Base-by-base conservation (phyloP, 2,329 filamentous ascomycete genomes). In the Penicillium sp. region DNA sequence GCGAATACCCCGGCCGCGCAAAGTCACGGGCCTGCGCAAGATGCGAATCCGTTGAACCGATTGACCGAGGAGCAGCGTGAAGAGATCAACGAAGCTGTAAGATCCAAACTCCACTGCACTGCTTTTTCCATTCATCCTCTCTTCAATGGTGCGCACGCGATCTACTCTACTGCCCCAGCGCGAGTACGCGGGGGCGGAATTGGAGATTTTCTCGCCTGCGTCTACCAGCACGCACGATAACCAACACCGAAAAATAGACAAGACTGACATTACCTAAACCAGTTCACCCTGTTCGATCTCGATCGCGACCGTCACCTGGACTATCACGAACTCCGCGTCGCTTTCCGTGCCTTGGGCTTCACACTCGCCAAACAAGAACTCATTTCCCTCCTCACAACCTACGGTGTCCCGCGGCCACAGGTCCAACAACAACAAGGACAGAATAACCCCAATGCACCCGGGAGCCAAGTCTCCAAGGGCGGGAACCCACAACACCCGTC, bases 281-380 rank as follows among this genome's bases (percentile, higher is more conserved):
- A 96, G 89, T 97, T 97, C 76, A 87, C 88, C 59, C 86, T 97
- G 62, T 97, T 99, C 81, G 94, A 97, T 74, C 89, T 96, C 69
- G 93, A 97, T 81, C 93, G 95, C 73, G 92, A 97, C 78, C 85
- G 87, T 45, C 87, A 89, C 75, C 90, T 99, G 70, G 93, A 97
- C 79, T 97, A 96, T 80, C 94, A 97, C 78, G 94, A 99, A 77
- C 90, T 97, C 73, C 93, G 94, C 75, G 94, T 97, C 77, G 92
- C 93, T 57, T 87, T 97, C 67, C 94, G 95, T 73, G 94, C 94
- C 3, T 86, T 99, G 1, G 94, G 94, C 61, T 97, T 97, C 79
- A 91, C 95, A 68, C 81, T 96, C 48, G 84, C 90, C 56, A 96
- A 96, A 74, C 81, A 86, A 59, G 91, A 96, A 66, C 91, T 96